Evolutionary conservation across 768 basidiomycete genomes (phyloP).

Genomic region (Lactarius tabidus): DNA sequence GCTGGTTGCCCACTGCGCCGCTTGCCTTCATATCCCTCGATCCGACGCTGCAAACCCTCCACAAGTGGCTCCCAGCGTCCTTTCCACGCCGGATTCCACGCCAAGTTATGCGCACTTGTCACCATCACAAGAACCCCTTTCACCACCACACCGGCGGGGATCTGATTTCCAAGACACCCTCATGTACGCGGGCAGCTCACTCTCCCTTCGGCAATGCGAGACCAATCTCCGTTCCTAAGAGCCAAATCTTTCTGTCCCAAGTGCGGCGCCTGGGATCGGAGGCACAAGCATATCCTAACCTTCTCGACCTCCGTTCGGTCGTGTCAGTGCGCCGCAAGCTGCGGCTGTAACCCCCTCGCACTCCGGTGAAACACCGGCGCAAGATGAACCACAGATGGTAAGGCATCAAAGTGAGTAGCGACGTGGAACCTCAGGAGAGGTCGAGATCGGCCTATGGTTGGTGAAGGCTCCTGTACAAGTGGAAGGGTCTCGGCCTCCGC

Average conservation of each 20-base stretch:
- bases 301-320: conserved; percentile 43
- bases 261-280: conserved; percentile 33
- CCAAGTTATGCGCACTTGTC: conserved; percentile 33
- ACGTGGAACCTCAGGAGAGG: conserved; percentile 61
- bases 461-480: conserved; percentile 38
- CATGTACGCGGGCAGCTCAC: conserved; percentile 49
- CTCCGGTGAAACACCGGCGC: conserved; percentile 37
- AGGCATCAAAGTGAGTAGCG: conserved; percentile 48
- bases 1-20: conserved; percentile 34
- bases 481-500: conserved; percentile 10
- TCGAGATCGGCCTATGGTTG: conserved; percentile 49
- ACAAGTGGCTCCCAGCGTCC: conserved; percentile 32
- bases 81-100: conserved; percentile 31
- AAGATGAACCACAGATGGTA: conserved; percentile 36
- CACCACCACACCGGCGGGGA: conserved; percentile 32
- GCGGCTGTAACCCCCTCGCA: conserved; percentile 15
- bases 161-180: conserved; percentile 62
- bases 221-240: conserved; percentile 38
- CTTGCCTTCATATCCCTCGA: conserved; percentile 55
- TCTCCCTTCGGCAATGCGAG: conserved; percentile 53
- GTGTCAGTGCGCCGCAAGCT: conserved; percentile 33
- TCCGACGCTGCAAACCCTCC: conserved; percentile 34
- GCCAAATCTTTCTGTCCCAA: conserved; percentile 27
- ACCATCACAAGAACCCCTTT: conserved; percentile 29
- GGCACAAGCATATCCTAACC: conserved; percentile 62